These are phyloP conservation scores for Flaveria brownii DNA, from an alignment of 129 eudicot species.

Conservation along the genomic window DNA sequence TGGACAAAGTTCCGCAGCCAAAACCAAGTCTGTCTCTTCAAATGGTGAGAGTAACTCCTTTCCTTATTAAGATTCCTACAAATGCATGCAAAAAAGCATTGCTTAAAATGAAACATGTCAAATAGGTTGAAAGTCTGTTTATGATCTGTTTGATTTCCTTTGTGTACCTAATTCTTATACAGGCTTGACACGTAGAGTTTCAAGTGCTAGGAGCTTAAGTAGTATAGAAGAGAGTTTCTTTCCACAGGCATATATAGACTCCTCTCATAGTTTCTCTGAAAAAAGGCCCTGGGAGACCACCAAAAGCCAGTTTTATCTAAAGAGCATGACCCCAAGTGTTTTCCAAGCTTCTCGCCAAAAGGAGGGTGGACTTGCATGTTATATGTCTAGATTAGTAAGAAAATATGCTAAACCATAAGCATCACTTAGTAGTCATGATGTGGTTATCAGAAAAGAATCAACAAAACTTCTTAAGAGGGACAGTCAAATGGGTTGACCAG, in stretches of 20 bases:
- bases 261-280: constrained; percentile 60
- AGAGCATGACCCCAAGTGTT: constrained; percentile 69
- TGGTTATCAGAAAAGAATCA: too few species aligned
- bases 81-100: not conserved
- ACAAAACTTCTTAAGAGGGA: too few species aligned
- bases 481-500: too few species aligned
- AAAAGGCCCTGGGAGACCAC: constrained; percentile 26
- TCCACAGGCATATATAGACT: constrained; percentile 73
- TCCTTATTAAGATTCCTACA: not conserved
- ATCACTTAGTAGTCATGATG: too few species aligned
- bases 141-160: not conserved
- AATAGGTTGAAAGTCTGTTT: not conserved
- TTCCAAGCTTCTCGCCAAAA: constrained; percentile 89
- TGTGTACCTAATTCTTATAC: constrained; percentile 29
- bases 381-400: constrained; percentile 34
- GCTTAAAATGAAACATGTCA: not conserved
- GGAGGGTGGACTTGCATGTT: constrained; percentile 95
- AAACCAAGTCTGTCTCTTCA: constrained; percentile 50
- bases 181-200: constrained; percentile 78
- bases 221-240: constrained; percentile 86
- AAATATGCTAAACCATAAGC: too few species aligned
- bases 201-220: constrained; percentile 79
- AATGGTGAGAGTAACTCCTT: constrained; percentile 51
- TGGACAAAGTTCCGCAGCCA: constrained; percentile 50
- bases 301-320: constrained; percentile 61